Conservation (phyloP, 768 basidiomycete genomes). For the Auricularia sp. region DNA sequence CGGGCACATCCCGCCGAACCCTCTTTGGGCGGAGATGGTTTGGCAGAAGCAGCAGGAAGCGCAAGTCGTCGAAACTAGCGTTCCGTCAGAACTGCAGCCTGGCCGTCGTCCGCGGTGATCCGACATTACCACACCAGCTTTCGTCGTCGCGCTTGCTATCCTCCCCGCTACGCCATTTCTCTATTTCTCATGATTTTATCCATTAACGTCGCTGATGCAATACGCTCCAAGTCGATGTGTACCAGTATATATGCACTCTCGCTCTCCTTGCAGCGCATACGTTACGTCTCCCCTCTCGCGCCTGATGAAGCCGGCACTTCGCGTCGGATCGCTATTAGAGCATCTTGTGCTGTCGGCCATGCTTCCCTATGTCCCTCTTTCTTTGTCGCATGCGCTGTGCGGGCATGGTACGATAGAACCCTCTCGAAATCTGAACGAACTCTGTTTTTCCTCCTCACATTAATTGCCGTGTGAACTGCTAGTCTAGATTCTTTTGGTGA, state of each 20-base stretch:
- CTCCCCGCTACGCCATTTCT: background rate
- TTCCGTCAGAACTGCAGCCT: background rate
- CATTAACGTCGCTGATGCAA: background rate
- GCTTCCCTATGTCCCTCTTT: too few relatives aligned
- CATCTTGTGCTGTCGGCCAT: too few relatives aligned
- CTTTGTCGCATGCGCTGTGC: too few relatives aligned
- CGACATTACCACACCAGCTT: too few relatives aligned
- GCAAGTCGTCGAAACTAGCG: background rate
- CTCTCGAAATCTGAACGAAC: too few relatives aligned
- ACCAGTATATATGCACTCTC: background rate
- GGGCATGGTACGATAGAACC: too few relatives aligned
- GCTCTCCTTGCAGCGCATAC: background rate
- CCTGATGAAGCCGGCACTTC: too few relatives aligned
- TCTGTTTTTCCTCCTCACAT: too few relatives aligned
- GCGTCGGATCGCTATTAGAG: too few relatives aligned
- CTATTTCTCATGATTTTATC: background rate
- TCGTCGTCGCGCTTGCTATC: background rate
- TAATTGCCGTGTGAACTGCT: too few relatives aligned
- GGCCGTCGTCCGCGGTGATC: background rate
- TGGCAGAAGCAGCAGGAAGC: constrained; percentile 67
- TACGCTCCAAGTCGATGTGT: background rate
- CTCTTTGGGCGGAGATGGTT: constrained; percentile 84
- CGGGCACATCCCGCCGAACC: constrained; percentile 84
- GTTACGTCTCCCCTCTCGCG: background rate
- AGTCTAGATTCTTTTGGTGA: too few relatives aligned